These are phyloP conservation scores for Endocalyx cinctus DNA, from an alignment of 2,329 filamentous ascomycete species.

Conservation along the genomic window DNA sequence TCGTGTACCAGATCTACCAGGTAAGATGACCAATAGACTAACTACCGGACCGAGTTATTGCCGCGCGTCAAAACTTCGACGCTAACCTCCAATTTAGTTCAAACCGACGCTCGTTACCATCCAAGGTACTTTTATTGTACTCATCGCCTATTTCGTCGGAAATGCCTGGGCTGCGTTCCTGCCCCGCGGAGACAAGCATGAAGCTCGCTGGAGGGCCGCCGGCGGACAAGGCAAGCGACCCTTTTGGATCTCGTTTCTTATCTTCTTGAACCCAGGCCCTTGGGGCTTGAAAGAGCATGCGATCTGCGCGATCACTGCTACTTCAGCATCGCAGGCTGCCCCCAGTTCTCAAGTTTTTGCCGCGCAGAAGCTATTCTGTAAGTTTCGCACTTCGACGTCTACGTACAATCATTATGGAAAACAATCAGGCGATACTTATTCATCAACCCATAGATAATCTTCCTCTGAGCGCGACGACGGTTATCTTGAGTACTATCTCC, in stretches of 20 bases:
- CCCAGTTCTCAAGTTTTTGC: constrained; percentile 39
- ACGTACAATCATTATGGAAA: background rate
- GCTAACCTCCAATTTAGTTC: constrained; percentile 32
- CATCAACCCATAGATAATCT: constrained; percentile 35
- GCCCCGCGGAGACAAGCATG: constrained; percentile 47
- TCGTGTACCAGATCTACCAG: constrained; percentile 51
- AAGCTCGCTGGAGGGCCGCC: constrained; percentile 40
- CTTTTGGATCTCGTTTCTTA: constrained; percentile 32
- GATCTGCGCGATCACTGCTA: constrained; percentile 49
- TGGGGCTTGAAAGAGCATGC: constrained; percentile 55
- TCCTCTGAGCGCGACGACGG: constrained; percentile 38
- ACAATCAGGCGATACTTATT: background rate
- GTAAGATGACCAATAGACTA: constrained; percentile 26
- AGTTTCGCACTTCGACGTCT: background rate
- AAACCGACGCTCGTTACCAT: constrained; percentile 47
- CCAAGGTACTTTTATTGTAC: constrained; percentile 50
- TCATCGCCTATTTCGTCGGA: constrained; percentile 53
- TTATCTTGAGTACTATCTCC: constrained; percentile 46
- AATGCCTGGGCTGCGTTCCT: constrained; percentile 42
- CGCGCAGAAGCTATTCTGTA: constrained; percentile 44
- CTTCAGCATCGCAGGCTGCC: constrained; percentile 46
- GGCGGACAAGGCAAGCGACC: constrained; percentile 38
- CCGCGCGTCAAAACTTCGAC: background rate
- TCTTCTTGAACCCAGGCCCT: constrained; percentile 45
- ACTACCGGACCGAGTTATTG: background rate